Percentiles rank a stretch among this genome's conserved stretches.
Evolutionary conservation across 768 basidiomycete species (phyloP).

Genomic region (Termitomyces eurrhizus): DNA sequence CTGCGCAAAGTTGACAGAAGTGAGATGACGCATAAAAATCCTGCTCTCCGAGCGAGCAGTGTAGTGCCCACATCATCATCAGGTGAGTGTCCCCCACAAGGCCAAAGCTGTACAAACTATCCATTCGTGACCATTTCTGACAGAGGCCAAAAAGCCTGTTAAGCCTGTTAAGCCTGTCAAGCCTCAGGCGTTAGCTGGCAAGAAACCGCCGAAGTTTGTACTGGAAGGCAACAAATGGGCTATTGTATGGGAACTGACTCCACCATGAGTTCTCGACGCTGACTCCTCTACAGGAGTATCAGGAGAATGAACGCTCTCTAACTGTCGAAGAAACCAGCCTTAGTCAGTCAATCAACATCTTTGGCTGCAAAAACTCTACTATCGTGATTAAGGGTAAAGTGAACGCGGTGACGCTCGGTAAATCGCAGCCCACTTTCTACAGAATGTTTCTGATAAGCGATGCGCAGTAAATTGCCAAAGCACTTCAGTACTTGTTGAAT

Average conservation of each 20-base stretch:
- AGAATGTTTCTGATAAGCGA: slow-evolving; percentile 1
- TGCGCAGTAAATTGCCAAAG: slow-evolving; percentile 80
- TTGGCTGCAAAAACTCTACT: slow-evolving; percentile 82
- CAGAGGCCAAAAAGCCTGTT: slow-evolving; percentile 58
- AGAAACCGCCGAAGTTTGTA: slow-evolving; percentile 88
- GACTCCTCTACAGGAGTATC: slow-evolving; percentile 65
- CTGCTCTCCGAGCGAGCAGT: slow-evolving; percentile 66
- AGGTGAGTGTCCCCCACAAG: slow-evolving; percentile 18
- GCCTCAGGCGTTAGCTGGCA: slow-evolving; percentile 76
- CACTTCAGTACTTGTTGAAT: slow-evolving; percentile 84
- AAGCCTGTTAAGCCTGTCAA: slow-evolving; percentile 87
- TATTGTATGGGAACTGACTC: slow-evolving; percentile 52
- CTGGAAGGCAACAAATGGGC: slow-evolving; percentile 94
- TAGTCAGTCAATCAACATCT: slow-evolving; percentile 84
- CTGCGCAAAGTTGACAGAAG: slow-evolving; percentile 93
- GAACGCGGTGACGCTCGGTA: slow-evolving; percentile 90
- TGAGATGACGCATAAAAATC: slow-evolving; percentile 99
- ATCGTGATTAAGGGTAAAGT: slow-evolving; percentile 89
- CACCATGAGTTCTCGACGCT: neutral
- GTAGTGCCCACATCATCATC: slow-evolving; percentile 35
- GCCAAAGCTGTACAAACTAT: neutral
- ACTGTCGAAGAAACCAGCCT: slow-evolving; percentile 74
- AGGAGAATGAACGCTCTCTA: slow-evolving; percentile 75
- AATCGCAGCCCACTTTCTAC: slow-evolving; percentile 11
- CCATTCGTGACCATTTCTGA: neutral